A percentile compares a stretch with the other conserved stretches of the same genome.
Evolutionary conservation across 164 flowering plant genomes (phyloP).

Genomic region (Echeveria elegans): DNA sequence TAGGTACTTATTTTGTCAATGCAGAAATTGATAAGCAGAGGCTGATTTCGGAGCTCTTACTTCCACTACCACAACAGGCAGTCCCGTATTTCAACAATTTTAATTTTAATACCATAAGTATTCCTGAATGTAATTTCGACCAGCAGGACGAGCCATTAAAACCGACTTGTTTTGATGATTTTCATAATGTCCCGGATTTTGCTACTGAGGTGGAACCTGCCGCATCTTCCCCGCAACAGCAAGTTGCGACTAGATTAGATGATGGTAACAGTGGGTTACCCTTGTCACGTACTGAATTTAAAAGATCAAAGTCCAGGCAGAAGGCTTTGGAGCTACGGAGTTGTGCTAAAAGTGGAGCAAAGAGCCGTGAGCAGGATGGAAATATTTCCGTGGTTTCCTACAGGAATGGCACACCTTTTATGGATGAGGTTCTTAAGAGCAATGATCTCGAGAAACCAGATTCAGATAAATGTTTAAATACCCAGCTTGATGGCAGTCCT

Average conservation of each 20-base stretch:
- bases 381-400: slow-evolving; percentile 10
- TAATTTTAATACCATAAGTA: slow-evolving; percentile 17
- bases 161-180: slow-evolving; percentile 8
- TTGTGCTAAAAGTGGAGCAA: slow-evolving; percentile 38
- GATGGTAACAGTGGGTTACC: slow-evolving; percentile 17
- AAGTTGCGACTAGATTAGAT: slow-evolving; percentile 16
- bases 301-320: slow-evolving; percentile 84
- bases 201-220: slow-evolving; percentile 14
- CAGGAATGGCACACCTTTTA: slow-evolving; percentile 13
- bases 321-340: slow-evolving; percentile 72
- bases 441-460: not conserved
- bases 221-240: slow-evolving; percentile 33
- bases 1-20: slow-evolving; percentile 27
- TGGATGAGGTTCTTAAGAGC: slow-evolving; percentile 14
- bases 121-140: slow-evolving; percentile 19
- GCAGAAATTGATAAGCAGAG: slow-evolving; percentile 64
- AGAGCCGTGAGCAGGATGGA: slow-evolving; percentile 11
- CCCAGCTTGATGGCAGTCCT: not conserved
- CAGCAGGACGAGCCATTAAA: slow-evolving; percentile 12
- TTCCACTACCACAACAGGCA: slow-evolving; percentile 30
- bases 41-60: slow-evolving; percentile 48
- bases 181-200: slow-evolving; percentile 12
- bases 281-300: slow-evolving; percentile 44
- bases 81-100: slow-evolving; percentile 23
- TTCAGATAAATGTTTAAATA: not conserved